These are phyloP conservation scores for Solanum arcanum DNA, from an alignment of 257 asterid genomes.

Conservation along the genomic window DNA sequence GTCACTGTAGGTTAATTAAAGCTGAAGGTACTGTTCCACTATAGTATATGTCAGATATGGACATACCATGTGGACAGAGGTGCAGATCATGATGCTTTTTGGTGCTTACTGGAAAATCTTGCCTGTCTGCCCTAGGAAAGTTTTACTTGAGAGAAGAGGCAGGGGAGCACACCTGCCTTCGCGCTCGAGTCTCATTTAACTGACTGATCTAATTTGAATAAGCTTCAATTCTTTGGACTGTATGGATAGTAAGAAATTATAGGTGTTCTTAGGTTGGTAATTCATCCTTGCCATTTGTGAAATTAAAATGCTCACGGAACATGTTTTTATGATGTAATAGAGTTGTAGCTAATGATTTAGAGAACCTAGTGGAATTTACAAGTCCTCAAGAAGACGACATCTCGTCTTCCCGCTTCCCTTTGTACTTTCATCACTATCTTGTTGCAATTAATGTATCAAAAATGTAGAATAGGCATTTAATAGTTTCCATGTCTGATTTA, in stretches of 20 bases:
- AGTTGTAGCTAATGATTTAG: background rate
- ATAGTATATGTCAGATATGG: background rate
- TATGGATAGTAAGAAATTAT: background rate
- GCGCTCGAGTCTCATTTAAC: background rate
- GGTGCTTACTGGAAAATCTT: background rate
- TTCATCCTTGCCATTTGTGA: background rate
- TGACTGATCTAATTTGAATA: background rate
- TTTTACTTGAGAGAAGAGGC: background rate
- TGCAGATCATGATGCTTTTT: background rate
- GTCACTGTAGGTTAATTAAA: background rate
- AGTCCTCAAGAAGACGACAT: background rate
- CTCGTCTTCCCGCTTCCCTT: background rate
- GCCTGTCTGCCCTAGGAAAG: background rate
- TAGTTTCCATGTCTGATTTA: background rate
- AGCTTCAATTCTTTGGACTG: background rate
- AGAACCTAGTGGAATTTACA: background rate
- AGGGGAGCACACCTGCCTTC: background rate
- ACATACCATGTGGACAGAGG: background rate
- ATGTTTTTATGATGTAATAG: background rate
- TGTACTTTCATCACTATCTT: background rate
- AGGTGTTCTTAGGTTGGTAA: background rate
- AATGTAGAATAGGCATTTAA: background rate
- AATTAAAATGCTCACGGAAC: background rate
- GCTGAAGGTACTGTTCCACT: background rate
- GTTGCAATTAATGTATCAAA: background rate